Base-by-base conservation (phyloP, 352 stramenopile genomes). In the Phytophthora idaei region DNA sequence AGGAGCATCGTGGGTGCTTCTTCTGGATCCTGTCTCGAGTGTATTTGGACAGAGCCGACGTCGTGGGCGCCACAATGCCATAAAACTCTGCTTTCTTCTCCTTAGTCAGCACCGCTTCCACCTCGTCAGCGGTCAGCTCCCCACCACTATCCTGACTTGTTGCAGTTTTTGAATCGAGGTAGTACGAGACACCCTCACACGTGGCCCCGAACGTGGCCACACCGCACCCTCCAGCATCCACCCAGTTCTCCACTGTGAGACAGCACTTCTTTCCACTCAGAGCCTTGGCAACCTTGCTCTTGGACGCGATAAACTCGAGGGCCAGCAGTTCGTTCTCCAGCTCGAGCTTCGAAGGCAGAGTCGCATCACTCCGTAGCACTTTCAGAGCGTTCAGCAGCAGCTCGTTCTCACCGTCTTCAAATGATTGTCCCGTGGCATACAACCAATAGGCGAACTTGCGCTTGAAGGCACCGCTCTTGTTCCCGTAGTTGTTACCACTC, bases 271-370 rank as follows among this genome's bases (percentile, higher is more conserved):
- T 86, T 31, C 69, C 74, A 9, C 53, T 72, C 25, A 92, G 32
- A n/a, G 66, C 57, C 39, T 80, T 81, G 48, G 60, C 68, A 56
- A 90, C 81, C 41, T 75, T 80, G 5, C 47, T 69, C 31, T 78
- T 55, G 15, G 81, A 87, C 3, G 72, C 69, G 32, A 73, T 71
- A 48, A 70, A 77, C 57, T 90, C 83, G 9, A 85, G 39, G 6
- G 89, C 77, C 32, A 92, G 72, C 48, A 92, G 65, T 37, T 90
- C 81, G 25, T 85, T 86, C 57, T 87, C 77, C 9, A 92, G 68
- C 61, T 92, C 83, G n/a, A 75, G 74, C 58, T 77, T 73, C 1
- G 71, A 81, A 0, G 83, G 83, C 7, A 89, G 48, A 10, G 51
- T 57, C 41, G 73, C 75, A 46, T 88, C 79, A 4, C 60, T 49